These are phyloP conservation scores for Ustilago bromivora DNA, from an alignment of 1,284 basidiomycete species.

Conservation along the genomic window DNA sequence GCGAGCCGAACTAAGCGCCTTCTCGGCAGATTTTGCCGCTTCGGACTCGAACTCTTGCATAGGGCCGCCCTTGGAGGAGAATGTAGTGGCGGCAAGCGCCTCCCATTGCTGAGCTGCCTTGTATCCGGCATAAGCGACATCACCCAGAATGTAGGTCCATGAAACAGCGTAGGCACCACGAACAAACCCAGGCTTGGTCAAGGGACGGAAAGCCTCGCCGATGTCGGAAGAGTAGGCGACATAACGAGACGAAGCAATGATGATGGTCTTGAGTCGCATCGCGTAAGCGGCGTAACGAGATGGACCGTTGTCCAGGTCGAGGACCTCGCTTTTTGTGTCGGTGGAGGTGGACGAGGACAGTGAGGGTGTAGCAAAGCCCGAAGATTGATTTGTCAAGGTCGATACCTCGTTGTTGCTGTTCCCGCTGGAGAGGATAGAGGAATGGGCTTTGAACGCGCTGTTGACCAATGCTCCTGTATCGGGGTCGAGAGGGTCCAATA, in stretches of 20 bases:
- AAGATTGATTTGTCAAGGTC: constrained; percentile 4
- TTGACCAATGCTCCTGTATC: constrained; percentile 16
- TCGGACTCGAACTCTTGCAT: constrained; percentile 32
- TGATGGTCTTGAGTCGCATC: constrained; percentile 60
- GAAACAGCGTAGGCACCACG: constrained; percentile 86
- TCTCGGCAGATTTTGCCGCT: constrained; percentile 46
- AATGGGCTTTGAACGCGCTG: constrained; percentile 26
- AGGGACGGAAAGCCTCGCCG: constrained; percentile 90
- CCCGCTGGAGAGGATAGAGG: constrained; percentile 30
- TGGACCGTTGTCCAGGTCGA: constrained; percentile 56
- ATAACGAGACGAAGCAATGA: constrained; percentile 53
- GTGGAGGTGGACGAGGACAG: constrained; percentile 18
- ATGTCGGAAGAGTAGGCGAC: constrained; percentile 81
- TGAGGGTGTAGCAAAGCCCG: constrained; percentile 44
- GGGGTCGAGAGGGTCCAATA: background rate
- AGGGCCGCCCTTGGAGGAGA: constrained; percentile 21
- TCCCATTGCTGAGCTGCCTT: constrained; percentile 69
- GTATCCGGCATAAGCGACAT: constrained; percentile 91
- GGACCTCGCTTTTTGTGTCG: constrained; percentile 24
- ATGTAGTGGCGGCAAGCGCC: constrained; percentile 33
- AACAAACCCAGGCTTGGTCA: constrained; percentile 83
- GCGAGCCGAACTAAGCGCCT: constrained; percentile 12
- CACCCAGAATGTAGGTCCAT: constrained; percentile 80
- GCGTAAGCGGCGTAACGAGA: constrained; percentile 61
- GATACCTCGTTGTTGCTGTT: constrained; percentile 12